These are phyloP conservation scores for Neofusicoccum parvum DNA, from an alignment of 2,329 filamentous ascomycete genomes.

Conservation along the genomic window DNA sequence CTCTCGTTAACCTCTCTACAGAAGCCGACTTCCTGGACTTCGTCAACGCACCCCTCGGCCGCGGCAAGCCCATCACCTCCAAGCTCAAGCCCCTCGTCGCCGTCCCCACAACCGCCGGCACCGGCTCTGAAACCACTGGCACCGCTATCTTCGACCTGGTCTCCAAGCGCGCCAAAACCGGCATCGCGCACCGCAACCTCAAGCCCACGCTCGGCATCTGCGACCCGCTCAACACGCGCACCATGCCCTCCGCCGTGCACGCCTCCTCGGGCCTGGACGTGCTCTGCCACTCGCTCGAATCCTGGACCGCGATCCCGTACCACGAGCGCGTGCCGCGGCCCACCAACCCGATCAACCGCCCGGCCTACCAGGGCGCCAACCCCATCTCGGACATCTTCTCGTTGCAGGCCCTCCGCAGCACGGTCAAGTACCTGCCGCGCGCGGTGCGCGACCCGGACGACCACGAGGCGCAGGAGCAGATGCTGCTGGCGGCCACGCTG, in stretches of 20 bases:
- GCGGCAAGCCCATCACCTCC: slow-evolving; percentile 73
- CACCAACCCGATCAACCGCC: slow-evolving; percentile 83
- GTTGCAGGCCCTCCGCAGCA: slow-evolving; percentile 77
- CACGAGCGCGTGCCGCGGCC: slow-evolving; percentile 82
- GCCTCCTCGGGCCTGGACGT: slow-evolving; percentile 92
- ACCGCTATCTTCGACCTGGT: slow-evolving; percentile 98
- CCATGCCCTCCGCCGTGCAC: slow-evolving; percentile 94
- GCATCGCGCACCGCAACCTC: slow-evolving; percentile 90
- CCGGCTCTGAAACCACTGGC: slow-evolving; percentile 91
- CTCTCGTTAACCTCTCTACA: slow-evolving; percentile 19
- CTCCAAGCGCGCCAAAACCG: slow-evolving; percentile 87
- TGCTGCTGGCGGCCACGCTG: slow-evolving; percentile 91
- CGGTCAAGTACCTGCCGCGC: slow-evolving; percentile 89
- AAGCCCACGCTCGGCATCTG: slow-evolving; percentile 93
- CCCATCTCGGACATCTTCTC: slow-evolving; percentile 98
- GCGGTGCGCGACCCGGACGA: slow-evolving; percentile 88
- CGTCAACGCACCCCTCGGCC: slow-evolving; percentile 91
- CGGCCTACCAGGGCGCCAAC: slow-evolving; percentile 95
- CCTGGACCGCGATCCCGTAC: slow-evolving; percentile 97
- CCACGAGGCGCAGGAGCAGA: slow-evolving; percentile 87
- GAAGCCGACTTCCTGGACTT: slow-evolving; percentile 96
- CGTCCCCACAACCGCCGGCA: slow-evolving; percentile 83
- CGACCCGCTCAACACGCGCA: slow-evolving; percentile 85
- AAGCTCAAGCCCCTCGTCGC: slow-evolving; percentile 76
- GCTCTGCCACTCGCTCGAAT: slow-evolving; percentile 91